phyloP scores from a whole-genome alignment of 1,139 yeast species.

The Taiozyma sp. region DNA sequence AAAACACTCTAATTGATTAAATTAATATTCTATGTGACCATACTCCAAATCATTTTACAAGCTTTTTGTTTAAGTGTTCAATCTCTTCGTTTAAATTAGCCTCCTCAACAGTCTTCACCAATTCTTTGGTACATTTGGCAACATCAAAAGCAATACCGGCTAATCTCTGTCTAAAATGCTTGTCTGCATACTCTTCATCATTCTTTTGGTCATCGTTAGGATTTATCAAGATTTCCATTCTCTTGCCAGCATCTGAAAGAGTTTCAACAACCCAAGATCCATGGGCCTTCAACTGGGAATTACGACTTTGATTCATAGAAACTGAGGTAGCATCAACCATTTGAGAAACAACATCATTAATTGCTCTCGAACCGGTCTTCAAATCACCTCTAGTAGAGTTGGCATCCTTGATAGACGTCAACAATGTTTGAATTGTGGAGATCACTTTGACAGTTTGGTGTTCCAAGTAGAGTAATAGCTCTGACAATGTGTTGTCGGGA shows the following conservation, averaged over 20 bases:
- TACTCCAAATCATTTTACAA: slow-evolving; percentile 11
- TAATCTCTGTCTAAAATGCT: slow-evolving; percentile 83
- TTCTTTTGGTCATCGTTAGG: slow-evolving; percentile 28
- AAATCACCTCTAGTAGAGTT: slow-evolving; percentile 73
- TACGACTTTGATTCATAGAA: slow-evolving; percentile 86
- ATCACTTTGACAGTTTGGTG: slow-evolving; percentile 93
- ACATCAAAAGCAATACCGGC: slow-evolving; percentile 96
- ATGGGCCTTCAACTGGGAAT: slow-evolving; percentile 74
- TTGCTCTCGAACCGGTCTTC: slow-evolving; percentile 66
- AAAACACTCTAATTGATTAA: not conserved
- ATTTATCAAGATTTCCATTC: slow-evolving; percentile 61
- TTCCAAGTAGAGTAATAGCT: slow-evolving; percentile 79
- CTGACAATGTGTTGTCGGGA: slow-evolving; percentile 84
- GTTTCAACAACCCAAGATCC: slow-evolving; percentile 88
- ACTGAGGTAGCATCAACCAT: slow-evolving; percentile 90
- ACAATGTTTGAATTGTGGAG: slow-evolving; percentile 77
- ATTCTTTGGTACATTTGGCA: slow-evolving; percentile 92
- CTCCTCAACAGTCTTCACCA: slow-evolving; percentile 93
- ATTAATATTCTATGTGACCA: not conserved
- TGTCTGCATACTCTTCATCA: slow-evolving; percentile 73
- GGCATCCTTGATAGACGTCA: slow-evolving; percentile 70
- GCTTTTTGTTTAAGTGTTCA: slow-evolving; percentile 32
- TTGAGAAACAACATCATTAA: slow-evolving; percentile 69
- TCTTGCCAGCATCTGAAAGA: slow-evolving; percentile 75
- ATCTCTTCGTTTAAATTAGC: slow-evolving; percentile 84